phyloP scores from a whole-genome alignment of 306 rosid species.

The Ceratonia siliqua region DNA sequence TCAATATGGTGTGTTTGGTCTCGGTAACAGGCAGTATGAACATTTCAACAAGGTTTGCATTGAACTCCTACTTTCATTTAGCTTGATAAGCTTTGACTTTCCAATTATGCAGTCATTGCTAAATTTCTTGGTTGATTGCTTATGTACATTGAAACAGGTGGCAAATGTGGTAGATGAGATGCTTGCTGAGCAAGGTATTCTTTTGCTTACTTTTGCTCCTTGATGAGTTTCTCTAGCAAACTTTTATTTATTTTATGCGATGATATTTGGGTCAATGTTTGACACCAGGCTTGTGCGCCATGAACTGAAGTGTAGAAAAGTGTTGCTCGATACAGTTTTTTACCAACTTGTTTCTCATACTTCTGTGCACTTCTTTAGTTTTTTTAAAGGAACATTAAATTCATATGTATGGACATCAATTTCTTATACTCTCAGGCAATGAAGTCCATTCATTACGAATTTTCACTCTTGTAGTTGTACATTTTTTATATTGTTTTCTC shows the following conservation, averaged over 20 bases:
- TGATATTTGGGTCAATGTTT: neutral
- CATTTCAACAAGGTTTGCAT: conserved; percentile 90
- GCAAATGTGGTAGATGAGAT: conserved; percentile 68
- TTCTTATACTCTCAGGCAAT: neutral
- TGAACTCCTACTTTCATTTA: conserved; percentile 1
- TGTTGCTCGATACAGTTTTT: neutral
- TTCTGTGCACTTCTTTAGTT: neutral
- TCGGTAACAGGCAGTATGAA: conserved; percentile 96
- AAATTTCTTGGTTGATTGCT: neutral
- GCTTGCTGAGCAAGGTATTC: conserved; percentile 73
- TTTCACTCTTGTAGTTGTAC: neutral
- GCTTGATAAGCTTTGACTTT: conserved; percentile 17
- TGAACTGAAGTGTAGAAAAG: neutral
- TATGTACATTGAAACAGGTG: conserved; percentile 54
- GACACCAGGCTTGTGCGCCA: neutral
- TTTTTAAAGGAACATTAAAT: neutral
- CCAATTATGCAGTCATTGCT: conserved; percentile 16
- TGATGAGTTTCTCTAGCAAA: conserved; percentile 10
- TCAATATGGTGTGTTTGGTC: conserved; percentile 90
- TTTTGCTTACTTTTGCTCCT: conserved; percentile 8
- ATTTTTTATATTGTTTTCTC: conserved; percentile 4
- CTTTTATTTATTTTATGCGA: neutral
- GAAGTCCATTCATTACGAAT: conserved; percentile 1
- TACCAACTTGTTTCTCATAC: neutral
- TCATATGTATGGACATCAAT: neutral